These are phyloP conservation scores for Arxiozyma slooffiae DNA, from an alignment of 1,139 yeast genomes.

Conservation along the genomic window DNA sequence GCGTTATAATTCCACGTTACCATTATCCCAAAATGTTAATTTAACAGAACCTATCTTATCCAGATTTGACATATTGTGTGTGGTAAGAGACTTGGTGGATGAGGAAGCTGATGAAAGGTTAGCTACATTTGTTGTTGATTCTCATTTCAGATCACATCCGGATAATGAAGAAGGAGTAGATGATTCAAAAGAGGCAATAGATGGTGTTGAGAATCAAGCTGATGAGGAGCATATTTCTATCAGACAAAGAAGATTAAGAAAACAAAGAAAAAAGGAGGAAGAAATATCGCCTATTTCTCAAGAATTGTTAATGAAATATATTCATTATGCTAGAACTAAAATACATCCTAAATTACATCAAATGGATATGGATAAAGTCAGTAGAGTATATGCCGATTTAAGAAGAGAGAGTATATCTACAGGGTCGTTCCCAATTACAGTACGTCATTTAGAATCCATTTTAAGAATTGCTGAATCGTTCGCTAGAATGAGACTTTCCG, in stretches of 20 bases:
- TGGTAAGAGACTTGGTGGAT: constrained; percentile 84
- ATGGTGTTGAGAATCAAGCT: constrained; percentile 29
- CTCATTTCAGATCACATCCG: constrained; percentile 88
- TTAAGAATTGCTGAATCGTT: constrained; percentile 87
- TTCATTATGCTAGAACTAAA: constrained; percentile 76
- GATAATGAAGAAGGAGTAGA: constrained; percentile 36
- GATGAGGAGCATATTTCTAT: constrained; percentile 32
- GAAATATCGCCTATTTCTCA: constrained; percentile 81
- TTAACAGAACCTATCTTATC: constrained; percentile 94
- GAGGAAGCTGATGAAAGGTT: constrained; percentile 83
- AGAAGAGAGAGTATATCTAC: constrained; percentile 85
- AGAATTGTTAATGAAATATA: constrained; percentile 73
- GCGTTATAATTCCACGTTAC: constrained; percentile 80
- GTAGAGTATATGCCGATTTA: constrained; percentile 84
- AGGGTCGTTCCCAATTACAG: constrained; percentile 95
- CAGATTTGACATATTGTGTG: constrained; percentile 91
- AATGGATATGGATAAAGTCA: constrained; percentile 89
- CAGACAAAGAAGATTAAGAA: constrained; percentile 38
- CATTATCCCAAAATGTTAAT: constrained; percentile 85
- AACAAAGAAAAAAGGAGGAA: constrained; percentile 48
- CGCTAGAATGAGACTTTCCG: constrained; percentile 92
- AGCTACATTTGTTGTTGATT: constrained; percentile 81
- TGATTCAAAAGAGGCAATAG: constrained; percentile 32
- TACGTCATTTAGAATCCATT: constrained; percentile 93
- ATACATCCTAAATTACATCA: constrained; percentile 78